Percentiles rank a stretch among this genome's conserved stretches.
Conservation (phyloP, 2,329 filamentous ascomycete species). For the Fusarium scirpi region DNA sequence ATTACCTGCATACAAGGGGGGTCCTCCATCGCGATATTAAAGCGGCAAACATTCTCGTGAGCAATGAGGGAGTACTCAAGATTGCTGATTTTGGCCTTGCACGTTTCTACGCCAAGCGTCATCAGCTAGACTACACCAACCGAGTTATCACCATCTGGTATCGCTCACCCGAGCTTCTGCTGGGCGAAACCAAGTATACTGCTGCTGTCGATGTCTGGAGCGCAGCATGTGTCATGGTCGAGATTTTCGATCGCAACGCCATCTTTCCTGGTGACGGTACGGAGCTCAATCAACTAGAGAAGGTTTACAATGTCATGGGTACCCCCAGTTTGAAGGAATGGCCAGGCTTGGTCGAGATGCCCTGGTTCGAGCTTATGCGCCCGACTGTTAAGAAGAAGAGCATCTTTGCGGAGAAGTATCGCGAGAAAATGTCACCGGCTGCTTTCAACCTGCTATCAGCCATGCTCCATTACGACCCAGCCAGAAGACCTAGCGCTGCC, state of each 20-base stretch:
- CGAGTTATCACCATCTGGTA: constrained; percentile 99
- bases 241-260: constrained; percentile 93
- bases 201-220: constrained; percentile 96
- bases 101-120: constrained; percentile 93
- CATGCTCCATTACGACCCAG: constrained; percentile 93
- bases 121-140: constrained; percentile 95
- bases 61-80: constrained; percentile 88
- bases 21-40: constrained; percentile 98
- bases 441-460: constrained; percentile 84
- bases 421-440: constrained; percentile 78
- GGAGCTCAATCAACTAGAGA: constrained; percentile 96
- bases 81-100: constrained; percentile 96
- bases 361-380: constrained; percentile 94
- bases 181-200: constrained; percentile 91
- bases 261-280: constrained; percentile 96
- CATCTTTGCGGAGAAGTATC: constrained; percentile 86
- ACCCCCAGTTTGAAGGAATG: constrained; percentile 87
- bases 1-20: constrained; percentile 93
- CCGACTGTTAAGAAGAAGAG: constrained; percentile 79
- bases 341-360: constrained; percentile 92
- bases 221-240: constrained; percentile 94
- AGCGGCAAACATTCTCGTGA: constrained; percentile 95
- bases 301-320: constrained; percentile 93
- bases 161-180: constrained; percentile 80
- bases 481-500: constrained; percentile 82